phyloP scores from a whole-genome alignment of 768 basidiomycete species.

The Amanita pseudoporphyria region DNA sequence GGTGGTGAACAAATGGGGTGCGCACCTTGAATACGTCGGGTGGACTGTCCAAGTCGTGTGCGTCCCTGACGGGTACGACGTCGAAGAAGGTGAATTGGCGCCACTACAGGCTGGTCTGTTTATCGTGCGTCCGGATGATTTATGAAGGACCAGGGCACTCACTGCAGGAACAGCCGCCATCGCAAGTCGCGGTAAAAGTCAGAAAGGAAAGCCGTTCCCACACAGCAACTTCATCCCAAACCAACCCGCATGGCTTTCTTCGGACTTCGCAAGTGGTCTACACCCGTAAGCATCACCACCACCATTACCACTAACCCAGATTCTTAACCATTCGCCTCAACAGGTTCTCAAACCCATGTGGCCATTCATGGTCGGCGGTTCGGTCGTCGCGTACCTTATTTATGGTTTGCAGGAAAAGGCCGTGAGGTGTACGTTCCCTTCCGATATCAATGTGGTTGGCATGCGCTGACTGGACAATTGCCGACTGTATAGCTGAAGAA shows the following conservation, averaged over 20 bases:
- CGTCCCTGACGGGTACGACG: slow-evolving; percentile 63
- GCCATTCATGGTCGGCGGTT: slow-evolving; percentile 66
- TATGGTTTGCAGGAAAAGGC: slow-evolving; percentile 56
- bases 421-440: slow-evolving; percentile 70
- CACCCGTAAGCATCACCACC: slow-evolving; percentile 46
- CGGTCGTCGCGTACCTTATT: slow-evolving; percentile 59
- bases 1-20: background rate
- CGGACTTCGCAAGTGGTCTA: slow-evolving; percentile 75
- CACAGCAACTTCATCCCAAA: no score
- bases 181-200: background rate
- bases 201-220: background rate
- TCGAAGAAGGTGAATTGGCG: slow-evolving; percentile 91
- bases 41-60: slow-evolving; percentile 61
- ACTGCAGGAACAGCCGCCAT: slow-evolving; percentile 1
- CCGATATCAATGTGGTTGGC: no score
- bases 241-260: slow-evolving; percentile 52
- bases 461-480: no score
- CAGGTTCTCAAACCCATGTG: slow-evolving; percentile 70
- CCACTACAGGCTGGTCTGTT: slow-evolving; percentile 52
- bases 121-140: no score
- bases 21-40: slow-evolving; percentile 75
- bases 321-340: slow-evolving; percentile 10
- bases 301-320: no score
- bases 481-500: slow-evolving; percentile 50
- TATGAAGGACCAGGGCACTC: background rate